These are phyloP conservation scores for Backusella morwellensis DNA, from an alignment of 192 early-diverging fungal genomes.

Conservation along the genomic window DNA sequence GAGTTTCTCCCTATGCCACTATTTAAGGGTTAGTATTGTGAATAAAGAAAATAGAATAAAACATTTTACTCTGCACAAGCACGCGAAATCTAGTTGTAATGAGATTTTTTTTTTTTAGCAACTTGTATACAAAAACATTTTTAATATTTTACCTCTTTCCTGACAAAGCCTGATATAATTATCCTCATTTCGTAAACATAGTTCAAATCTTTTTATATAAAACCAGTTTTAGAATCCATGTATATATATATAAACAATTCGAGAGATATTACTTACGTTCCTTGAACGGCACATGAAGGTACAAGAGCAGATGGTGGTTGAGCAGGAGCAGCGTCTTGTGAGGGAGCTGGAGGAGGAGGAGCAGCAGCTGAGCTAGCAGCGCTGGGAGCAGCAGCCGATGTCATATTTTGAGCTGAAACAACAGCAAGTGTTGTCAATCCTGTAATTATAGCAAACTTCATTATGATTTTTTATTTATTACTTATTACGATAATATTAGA, in stretches of 20 bases:
- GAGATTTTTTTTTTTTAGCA: background rate
- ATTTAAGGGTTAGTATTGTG: background rate
- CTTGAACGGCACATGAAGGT: background rate
- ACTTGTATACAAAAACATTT: background rate
- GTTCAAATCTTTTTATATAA: constrained; percentile 5
- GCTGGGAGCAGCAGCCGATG: background rate
- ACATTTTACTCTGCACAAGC: constrained; percentile 17
- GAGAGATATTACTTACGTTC: background rate
- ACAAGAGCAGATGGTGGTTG: background rate
- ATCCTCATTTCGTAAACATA: constrained; percentile 19
- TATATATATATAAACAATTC: no score
- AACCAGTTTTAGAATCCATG: background rate
- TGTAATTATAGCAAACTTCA: background rate
- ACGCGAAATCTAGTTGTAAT: constrained; percentile 12
- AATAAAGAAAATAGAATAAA: background rate
- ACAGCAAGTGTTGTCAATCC: background rate
- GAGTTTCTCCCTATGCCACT: constrained; percentile 22
- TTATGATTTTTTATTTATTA: background rate
- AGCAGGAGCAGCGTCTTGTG: background rate
- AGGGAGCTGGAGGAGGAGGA: background rate
- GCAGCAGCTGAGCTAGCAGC: background rate
- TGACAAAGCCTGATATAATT: constrained; percentile 19
- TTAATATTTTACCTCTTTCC: constrained; percentile 5
- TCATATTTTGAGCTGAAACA: background rate
- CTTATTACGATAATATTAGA: background rate